Conservation (phyloP, 352 stramenopile genomes). For the Phytophthora aleatoria region DNA sequence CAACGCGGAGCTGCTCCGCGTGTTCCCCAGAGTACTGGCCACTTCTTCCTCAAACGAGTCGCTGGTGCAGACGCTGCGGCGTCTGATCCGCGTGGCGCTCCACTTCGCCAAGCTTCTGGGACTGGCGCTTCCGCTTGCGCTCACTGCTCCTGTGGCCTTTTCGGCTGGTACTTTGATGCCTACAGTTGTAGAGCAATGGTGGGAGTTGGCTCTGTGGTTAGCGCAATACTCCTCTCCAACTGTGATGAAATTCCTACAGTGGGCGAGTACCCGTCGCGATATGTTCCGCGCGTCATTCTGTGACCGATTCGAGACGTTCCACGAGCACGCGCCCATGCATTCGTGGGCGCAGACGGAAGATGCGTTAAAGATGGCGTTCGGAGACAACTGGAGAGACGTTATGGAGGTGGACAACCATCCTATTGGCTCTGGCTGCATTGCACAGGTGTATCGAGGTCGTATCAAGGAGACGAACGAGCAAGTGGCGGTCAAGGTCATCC, state of each 20-base stretch:
- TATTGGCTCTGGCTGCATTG: slow-evolving; percentile 94
- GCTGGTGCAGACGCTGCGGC: slow-evolving; percentile 40
- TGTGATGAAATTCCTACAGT: slow-evolving; percentile 97
- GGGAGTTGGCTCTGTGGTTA: slow-evolving; percentile 63
- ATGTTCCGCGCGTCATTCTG: slow-evolving; percentile 93
- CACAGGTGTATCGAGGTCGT: slow-evolving; percentile 93
- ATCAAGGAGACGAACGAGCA: slow-evolving; percentile 65
- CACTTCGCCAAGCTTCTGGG: slow-evolving; percentile 68
- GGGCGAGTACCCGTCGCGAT: slow-evolving; percentile 93
- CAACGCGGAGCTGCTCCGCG: slow-evolving; percentile 24
- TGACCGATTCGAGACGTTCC: slow-evolving; percentile 90
- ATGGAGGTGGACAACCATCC: slow-evolving; percentile 63
- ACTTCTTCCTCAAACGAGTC: slow-evolving; percentile 22
- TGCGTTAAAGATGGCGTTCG: slow-evolving; percentile 84
- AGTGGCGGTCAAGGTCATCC: slow-evolving; percentile 94
- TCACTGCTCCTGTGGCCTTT: slow-evolving; percentile 48
- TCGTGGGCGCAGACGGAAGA: slow-evolving; percentile 88
- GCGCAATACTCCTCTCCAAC: slow-evolving; percentile 83
- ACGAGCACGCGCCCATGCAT: slow-evolving; percentile 89
- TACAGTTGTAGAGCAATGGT: slow-evolving; percentile 59
- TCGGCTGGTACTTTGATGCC: slow-evolving; percentile 25
- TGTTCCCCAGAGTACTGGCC: slow-evolving; percentile 35
- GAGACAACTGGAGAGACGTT: slow-evolving; percentile 69
- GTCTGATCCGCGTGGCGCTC: slow-evolving; percentile 50
- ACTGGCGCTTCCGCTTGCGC: slow-evolving; percentile 51